Evolutionary conservation across 2,329 filamentous ascomycete species (phyloP), one percentile per base, ranked within the genome.

Genomic region (Xylaria sp.): DNA sequence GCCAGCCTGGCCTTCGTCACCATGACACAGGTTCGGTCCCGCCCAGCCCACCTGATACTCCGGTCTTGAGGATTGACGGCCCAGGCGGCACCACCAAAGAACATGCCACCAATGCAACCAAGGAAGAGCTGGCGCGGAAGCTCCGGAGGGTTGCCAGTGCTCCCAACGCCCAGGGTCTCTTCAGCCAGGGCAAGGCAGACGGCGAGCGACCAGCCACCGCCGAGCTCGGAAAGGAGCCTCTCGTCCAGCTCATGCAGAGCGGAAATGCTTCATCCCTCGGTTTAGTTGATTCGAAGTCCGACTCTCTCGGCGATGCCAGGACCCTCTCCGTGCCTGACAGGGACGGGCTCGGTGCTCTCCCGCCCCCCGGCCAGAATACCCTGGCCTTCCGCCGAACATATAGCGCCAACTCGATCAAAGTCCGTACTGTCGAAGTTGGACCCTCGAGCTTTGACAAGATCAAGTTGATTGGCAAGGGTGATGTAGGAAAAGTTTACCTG

Each of bases 401-500:
- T 81, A 98, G 96, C 82, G 98, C 95, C 74, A 99, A 98, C 81
- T 98, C 96, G 50, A 99, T 99, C 86, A 99, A 99, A 83, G 93
- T 98, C 74, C 90, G 96, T 76, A 94, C 97, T 80, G 96, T 99
- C 57, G 96, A 99, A 82, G 96, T 99, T 44, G 93, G 94, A 0
- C 96, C 96, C 0, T 87, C 92, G 71, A 98, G 95, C 80, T 99
- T 99, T 77, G 96, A 99, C 86, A 99, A 99, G 88, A 98, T 99
- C 82, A 99, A 99, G 82, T 87, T 99, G 82, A 98, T 99, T 78
- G 96, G 96, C 66, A 99, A 99, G 84, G 96, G 96, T 68, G 96
- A 99, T 81, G 96, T 99, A 28, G 96, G 96, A 71, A 99, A 99
- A 84, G 96, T 99, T 1, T 99, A 99, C 80, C 84, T 99, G 74